Evolutionary conservation across 2,329 filamentous ascomycete genomes (phyloP).

Genomic region (Hypocrella siamensis): DNA sequence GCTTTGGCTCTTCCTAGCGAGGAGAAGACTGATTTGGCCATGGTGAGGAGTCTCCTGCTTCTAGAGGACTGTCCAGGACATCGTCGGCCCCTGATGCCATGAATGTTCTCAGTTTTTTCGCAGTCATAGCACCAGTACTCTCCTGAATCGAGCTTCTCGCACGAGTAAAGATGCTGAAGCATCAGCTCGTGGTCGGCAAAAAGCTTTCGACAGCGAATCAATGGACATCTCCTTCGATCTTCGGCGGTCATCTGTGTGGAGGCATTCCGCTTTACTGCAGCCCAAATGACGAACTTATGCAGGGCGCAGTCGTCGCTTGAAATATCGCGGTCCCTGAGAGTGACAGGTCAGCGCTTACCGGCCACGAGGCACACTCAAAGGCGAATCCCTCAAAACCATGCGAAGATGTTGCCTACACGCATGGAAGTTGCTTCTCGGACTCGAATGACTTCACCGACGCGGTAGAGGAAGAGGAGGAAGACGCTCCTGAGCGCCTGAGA

Average conservation of each 20-base stretch:
- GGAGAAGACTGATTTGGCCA: conserved; percentile 39
- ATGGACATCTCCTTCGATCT: conserved; percentile 34
- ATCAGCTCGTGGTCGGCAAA: conserved; percentile 37
- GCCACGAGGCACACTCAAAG: not conserved
- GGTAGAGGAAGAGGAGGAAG: conserved; percentile 3
- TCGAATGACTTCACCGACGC: conserved; percentile 4
- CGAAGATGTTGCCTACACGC: conserved; percentile 5
- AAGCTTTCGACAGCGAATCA: conserved; percentile 32
- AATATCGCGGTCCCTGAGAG: conserved; percentile 25
- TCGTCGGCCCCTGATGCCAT: conserved; percentile 30
- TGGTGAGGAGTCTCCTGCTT: conserved; percentile 33
- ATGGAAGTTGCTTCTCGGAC: conserved; percentile 4
- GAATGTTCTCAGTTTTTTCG: conserved; percentile 33
- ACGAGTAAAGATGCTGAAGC: conserved; percentile 35
- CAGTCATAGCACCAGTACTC: conserved; percentile 43
- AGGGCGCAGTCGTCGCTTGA: conserved; percentile 33
- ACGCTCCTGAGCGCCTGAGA: conserved; percentile 3
- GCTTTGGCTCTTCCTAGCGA: conserved; percentile 30
- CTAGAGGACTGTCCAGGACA: conserved; percentile 34
- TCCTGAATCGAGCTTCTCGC: conserved; percentile 29
- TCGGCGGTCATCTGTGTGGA: conserved; percentile 28
- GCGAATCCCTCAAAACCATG: too few species aligned
- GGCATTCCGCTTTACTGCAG: conserved; percentile 36
- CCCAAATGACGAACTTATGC: conserved; percentile 41
- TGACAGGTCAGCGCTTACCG: conserved; percentile 6